These are phyloP conservation scores for Rhodamnia rubescens DNA, from an alignment of 345 rosid genomes.

Conservation along the genomic window DNA sequence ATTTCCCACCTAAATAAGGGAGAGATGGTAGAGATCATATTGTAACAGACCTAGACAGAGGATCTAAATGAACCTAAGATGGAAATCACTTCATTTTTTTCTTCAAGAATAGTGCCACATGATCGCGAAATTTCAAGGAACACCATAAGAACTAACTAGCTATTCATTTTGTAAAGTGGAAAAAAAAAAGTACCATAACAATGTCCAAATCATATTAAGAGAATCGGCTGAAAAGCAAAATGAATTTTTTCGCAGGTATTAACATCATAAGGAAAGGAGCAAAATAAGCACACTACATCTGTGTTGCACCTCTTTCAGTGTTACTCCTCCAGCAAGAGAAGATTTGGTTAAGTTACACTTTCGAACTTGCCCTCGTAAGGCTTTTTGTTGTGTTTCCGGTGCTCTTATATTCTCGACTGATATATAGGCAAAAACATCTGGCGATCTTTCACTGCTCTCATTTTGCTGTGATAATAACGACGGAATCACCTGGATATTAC, in stretches of 20 bases:
- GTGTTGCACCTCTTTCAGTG: slow-evolving; percentile 55
- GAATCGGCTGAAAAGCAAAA: neutral
- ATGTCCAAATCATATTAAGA: neutral
- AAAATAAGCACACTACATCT: neutral
- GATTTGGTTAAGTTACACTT: slow-evolving; percentile 65
- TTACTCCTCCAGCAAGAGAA: slow-evolving; percentile 45
- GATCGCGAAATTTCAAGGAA: neutral
- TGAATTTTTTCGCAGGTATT: neutral
- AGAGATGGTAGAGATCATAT: neutral
- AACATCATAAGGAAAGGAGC: neutral
- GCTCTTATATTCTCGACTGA: slow-evolving; percentile 37
- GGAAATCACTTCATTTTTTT: neutral
- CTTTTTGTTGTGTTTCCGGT: slow-evolving; percentile 8
- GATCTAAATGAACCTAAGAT: neutral
- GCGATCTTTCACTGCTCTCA: slow-evolving; percentile 18
- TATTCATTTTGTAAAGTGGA: neutral
- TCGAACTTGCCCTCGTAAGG: slow-evolving; percentile 43
- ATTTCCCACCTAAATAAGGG: neutral
- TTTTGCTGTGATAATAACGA: slow-evolving; percentile 28
- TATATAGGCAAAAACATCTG: slow-evolving; percentile 53
- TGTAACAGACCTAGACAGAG: neutral
- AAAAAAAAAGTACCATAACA: neutral
- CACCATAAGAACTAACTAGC: neutral
- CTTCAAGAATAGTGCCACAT: neutral
- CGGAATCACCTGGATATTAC: slow-evolving; percentile 65